Conservation (phyloP, 169 alveolate species). For the Toxoplasma gondii region DNA sequence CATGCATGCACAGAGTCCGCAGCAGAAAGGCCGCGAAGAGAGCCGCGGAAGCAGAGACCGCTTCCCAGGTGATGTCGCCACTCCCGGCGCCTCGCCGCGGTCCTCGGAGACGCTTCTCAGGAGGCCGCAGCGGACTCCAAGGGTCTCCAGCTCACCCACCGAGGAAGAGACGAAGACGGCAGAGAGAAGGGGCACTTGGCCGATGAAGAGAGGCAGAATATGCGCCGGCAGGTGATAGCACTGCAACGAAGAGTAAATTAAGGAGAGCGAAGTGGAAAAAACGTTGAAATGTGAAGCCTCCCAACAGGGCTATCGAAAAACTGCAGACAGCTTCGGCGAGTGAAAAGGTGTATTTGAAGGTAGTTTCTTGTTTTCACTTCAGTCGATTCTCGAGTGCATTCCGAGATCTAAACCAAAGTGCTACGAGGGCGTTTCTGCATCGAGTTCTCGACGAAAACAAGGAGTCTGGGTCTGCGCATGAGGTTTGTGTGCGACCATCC, state of each 20-base stretch:
- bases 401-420: no score
- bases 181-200: neutral
- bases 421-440: no score
- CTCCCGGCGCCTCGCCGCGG: neutral
- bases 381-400: no score
- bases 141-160: neutral
- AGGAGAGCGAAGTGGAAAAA: neutral
- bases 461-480: no score
- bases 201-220: neutral
- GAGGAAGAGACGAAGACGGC: neutral
- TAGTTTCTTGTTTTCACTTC: no score
- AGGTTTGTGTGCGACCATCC: no score
- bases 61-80: neutral
- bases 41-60: neutral
- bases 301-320: no score
- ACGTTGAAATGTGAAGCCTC: neutral
- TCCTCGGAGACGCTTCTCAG: no score
- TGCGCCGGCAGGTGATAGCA: neutral
- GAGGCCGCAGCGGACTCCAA: slow-evolving; percentile 15
- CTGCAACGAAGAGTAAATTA: neutral
- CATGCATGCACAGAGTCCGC: neutral
- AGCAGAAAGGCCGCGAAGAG: neutral
- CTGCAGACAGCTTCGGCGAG: no score
- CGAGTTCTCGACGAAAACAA: no score
- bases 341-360: no score